Base-by-base conservation (phyloP, 2,329 filamentous ascomycete genomes). In the Chaetomiaceae sp. region DNA sequence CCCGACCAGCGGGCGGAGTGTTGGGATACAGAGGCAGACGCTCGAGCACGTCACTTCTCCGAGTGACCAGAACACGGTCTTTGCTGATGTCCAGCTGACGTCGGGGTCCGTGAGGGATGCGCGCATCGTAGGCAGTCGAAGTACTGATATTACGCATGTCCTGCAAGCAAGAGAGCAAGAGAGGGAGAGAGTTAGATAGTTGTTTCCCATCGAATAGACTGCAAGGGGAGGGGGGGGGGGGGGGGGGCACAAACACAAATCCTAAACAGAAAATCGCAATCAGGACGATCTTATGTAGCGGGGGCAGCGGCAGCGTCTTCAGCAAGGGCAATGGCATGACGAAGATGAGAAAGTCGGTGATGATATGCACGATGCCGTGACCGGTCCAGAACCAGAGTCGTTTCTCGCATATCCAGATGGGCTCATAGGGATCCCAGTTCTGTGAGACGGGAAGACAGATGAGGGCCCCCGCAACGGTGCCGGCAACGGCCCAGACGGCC, bases 251-350 rank as follows among this genome's bases (percentile, higher is more conserved):
- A 4, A 66, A 53, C 51, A 30, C 69, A 47, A 71, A 69, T 4
- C 69, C 67, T 2, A 71, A 58, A 44, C 67, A 65, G 44, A 71
- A 71, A 20, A 72, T 66, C 6, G 61, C 65, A 1, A 69, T 60
- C 4, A 71, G 60, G 2, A 65, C 56, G 6, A 66, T 48, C 27
- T 63, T 63, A 43, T 71, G 69, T 2, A 60, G 58, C 23, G 58
- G 64, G 0, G 64, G 66, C 20, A 69, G 59, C 14, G 67, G 62
- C 30, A 69, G 52, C 20, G 60, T 62, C 7, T 53, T 55, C 10
- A 72, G 54, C 5, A 69, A 58, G 2, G 69, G 69, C 10, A 71
- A 54, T 1, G 69, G 69, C 23, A 71, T 49, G 4, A 66, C 29
- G 30, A 71, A 65, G 18, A 72, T 67, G 3, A 62, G 47, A 10